phyloP scores from a whole-genome alignment of 2,329 filamentous ascomycete genomes.

The Monilinia laxa region DNA sequence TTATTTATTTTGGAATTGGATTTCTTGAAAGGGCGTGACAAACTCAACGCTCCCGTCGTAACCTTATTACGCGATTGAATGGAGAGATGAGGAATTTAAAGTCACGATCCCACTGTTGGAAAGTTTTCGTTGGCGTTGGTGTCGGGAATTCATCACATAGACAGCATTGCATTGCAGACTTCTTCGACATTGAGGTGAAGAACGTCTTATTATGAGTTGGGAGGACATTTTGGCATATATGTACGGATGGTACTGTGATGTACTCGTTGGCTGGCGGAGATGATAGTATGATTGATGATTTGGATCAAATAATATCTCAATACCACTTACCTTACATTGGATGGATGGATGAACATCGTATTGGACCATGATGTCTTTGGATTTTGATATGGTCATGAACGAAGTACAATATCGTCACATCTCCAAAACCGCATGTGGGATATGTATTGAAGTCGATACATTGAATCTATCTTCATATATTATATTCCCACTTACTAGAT shows the following conservation, averaged over 20 bases:
- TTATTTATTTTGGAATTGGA: conserved; percentile 95
- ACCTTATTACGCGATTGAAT: conserved; percentile 72
- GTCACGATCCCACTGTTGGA: conserved; percentile 11
- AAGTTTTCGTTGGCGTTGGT: conserved; percentile 34
- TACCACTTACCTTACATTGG: not conserved
- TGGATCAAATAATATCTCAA: not conserved
- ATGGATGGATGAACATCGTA: not conserved
- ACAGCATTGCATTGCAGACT: conserved; percentile 35
- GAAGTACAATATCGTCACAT: not conserved
- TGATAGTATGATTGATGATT: not conserved
- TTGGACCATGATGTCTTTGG: not conserved
- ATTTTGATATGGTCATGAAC: not conserved
- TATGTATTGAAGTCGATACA: no score
- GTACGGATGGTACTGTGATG: not conserved
- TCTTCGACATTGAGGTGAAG: conserved; percentile 16
- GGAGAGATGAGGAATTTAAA: conserved; percentile 22
- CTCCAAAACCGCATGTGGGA: no score
- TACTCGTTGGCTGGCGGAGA: not conserved
- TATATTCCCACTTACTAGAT: no score
- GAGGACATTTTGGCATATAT: conserved; percentile 4
- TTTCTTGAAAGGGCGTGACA: conserved; percentile 86
- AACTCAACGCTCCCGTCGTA: conserved; percentile 79
- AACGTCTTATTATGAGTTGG: not conserved
- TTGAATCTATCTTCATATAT: not conserved
- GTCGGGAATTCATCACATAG: conserved; percentile 32